phyloP scores from a whole-genome alignment of 2,329 filamentous ascomycete species.

The Arthrobotrys musiformis region DNA sequence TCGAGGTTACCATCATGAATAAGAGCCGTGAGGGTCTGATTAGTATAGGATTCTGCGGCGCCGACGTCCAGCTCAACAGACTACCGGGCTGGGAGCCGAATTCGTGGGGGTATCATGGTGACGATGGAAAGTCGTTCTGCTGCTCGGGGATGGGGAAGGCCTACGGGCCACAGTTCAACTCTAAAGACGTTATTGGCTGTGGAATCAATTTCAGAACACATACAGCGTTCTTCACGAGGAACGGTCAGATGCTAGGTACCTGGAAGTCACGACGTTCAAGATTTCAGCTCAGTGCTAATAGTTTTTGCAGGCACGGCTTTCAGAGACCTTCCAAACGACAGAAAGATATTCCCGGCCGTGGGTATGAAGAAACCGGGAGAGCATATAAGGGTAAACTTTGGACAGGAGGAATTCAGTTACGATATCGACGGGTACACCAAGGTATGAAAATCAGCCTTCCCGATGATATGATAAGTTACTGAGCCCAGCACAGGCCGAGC shows the following conservation, averaged over 20 bases:
- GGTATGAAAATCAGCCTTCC: conserved; percentile 64
- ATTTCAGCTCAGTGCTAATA: conserved; percentile 35
- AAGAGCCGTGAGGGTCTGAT: conserved; percentile 75
- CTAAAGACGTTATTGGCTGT: conserved; percentile 72
- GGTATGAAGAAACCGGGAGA: conserved; percentile 75
- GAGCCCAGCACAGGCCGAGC: conserved; percentile 69
- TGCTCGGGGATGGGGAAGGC: conserved; percentile 69
- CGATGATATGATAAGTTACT: conserved; percentile 24
- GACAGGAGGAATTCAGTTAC: conserved; percentile 81
- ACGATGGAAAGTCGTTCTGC: conserved; percentile 73
- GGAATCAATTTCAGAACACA: conserved; percentile 74
- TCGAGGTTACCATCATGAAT: conserved; percentile 75
- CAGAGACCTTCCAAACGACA: conserved; percentile 70
- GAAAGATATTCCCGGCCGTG: conserved; percentile 73
- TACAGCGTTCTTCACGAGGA: conserved; percentile 76
- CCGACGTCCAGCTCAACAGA: conserved; percentile 68
- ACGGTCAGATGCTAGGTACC: conserved; percentile 70
- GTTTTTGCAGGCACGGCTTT: conserved; percentile 74
- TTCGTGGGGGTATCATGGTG: conserved; percentile 76
- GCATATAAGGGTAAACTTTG: conserved; percentile 73
- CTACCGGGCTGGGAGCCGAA: conserved; percentile 75
- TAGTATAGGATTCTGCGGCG: conserved; percentile 72
- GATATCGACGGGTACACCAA: conserved; percentile 89
- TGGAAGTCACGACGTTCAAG: background rate
- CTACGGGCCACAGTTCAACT: conserved; percentile 70